phyloP scores from a whole-genome alignment of 768 basidiomycete genomes.

The Hygrocybe coccinea region DNA sequence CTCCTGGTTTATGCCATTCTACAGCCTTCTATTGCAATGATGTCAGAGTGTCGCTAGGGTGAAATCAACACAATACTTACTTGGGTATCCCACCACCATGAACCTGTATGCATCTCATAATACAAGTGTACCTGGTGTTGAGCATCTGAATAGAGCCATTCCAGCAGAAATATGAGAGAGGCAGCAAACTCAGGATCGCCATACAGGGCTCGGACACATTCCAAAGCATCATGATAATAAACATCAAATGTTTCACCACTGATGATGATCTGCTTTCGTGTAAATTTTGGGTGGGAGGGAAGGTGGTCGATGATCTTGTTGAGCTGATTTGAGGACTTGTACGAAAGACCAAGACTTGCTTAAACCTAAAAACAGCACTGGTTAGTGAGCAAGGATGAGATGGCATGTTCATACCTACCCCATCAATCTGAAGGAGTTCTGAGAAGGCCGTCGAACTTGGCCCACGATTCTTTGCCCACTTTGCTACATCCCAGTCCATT shows the following conservation, averaged over 20 bases:
- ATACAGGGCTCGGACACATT: conserved; percentile 18
- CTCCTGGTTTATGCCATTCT: conserved; percentile 16
- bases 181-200: conserved; percentile 24
- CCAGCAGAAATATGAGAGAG: background rate
- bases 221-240: conserved; percentile 19
- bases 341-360: conserved; percentile 28
- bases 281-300: conserved; percentile 22
- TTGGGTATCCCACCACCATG: conserved; percentile 51
- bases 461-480: conserved; percentile 29
- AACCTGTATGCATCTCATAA: conserved; percentile 43
- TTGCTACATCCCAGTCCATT: conserved; percentile 29
- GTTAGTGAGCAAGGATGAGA: background rate
- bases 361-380: conserved; percentile 20
- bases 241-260: conserved; percentile 22
- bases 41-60: conserved; percentile 22
- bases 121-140: conserved; percentile 24
- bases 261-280: conserved; percentile 21
- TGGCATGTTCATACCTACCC: conserved; percentile 13
- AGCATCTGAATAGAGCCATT: background rate
- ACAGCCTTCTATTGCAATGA: conserved; percentile 19
- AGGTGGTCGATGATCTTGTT: conserved; percentile 34
- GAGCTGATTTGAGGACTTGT: conserved; percentile 23
- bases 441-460: conserved; percentile 27
- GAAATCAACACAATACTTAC: conserved; percentile 27
- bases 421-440: conserved; percentile 27